phyloP scores from a whole-genome alignment of 345 rosid species.

The Triadica sebifera region DNA sequence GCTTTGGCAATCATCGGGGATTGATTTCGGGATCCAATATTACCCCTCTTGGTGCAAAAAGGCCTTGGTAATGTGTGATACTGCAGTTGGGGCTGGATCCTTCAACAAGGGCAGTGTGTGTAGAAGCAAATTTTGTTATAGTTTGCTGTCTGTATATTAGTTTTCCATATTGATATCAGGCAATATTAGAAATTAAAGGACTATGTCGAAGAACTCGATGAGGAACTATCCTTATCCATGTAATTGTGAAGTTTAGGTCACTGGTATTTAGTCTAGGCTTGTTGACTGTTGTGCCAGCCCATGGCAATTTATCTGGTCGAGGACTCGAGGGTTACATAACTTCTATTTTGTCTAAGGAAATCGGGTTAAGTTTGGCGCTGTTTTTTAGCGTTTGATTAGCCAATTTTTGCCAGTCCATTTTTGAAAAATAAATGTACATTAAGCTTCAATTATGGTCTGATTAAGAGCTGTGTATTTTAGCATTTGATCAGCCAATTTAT shows the following conservation, averaged over 20 bases:
- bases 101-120: neutral
- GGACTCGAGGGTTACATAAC: too few relatives aligned
- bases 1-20: conserved; percentile 53
- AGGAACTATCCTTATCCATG: neutral
- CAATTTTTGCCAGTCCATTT: too few relatives aligned
- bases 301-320: too few relatives aligned
- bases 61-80: conserved; percentile 47
- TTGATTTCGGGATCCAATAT: conserved; percentile 69
- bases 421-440: too few relatives aligned
- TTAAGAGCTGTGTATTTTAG: too few relatives aligned
- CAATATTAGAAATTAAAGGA: neutral
- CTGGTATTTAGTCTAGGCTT: neutral
- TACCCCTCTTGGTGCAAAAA: conserved; percentile 64
- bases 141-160: neutral
- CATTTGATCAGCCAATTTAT: too few relatives aligned
- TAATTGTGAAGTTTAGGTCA: neutral
- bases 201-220: neutral
- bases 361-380: too few relatives aligned
- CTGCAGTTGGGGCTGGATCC: neutral
- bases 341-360: too few relatives aligned
- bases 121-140: too few relatives aligned
- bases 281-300: neutral
- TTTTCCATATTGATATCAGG: neutral
- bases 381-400: too few relatives aligned
- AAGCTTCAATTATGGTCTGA: too few relatives aligned